Percentiles rank a stretch among this genome's conserved stretches.
Evolutionary conservation across 495 filamentous ascomycete genomes (phyloP).

Genomic region (Cercophora samala): DNA sequence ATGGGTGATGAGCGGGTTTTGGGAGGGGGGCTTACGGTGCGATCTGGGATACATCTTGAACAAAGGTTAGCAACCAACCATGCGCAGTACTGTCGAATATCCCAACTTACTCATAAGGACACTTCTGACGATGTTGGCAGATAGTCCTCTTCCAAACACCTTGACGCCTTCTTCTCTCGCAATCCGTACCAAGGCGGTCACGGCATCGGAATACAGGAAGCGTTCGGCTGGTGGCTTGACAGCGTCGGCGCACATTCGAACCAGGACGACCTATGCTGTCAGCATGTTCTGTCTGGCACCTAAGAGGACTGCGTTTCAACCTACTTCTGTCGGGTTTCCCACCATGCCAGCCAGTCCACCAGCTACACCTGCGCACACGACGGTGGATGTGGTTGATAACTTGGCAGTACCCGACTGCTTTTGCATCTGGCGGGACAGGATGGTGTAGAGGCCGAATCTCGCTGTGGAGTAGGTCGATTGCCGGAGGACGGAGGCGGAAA

Average conservation of each 20-base stretch:
- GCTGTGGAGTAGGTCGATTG: conserved; percentile 43
- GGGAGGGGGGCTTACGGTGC: conserved; percentile 27
- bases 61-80: background rate
- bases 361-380: conserved; percentile 43
- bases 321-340: conserved; percentile 69
- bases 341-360: conserved; percentile 74
- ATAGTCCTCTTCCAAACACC: conserved; percentile 36
- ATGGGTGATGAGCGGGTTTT: background rate
- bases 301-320: no score
- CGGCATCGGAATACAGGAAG: conserved; percentile 35
- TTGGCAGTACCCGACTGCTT: conserved; percentile 21
- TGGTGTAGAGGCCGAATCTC: conserved; percentile 38
- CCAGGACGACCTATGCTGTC: conserved; percentile 51
- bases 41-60: conserved; percentile 37
- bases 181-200: conserved; percentile 33
- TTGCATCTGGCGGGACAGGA: conserved; percentile 30
- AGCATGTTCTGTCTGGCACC: no score
- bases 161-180: conserved; percentile 35
- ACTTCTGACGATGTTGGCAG: conserved; percentile 39
- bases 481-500: conserved; percentile 40
- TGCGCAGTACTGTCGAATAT: background rate
- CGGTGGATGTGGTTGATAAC: conserved; percentile 29
- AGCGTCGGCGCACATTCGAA: conserved; percentile 77
- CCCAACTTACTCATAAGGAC: conserved; percentile 39
- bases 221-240: conserved; percentile 61